phyloP scores from a whole-genome alignment of 2,329 filamentous ascomycete genomes.

The Xylariaceae sp. region DNA sequence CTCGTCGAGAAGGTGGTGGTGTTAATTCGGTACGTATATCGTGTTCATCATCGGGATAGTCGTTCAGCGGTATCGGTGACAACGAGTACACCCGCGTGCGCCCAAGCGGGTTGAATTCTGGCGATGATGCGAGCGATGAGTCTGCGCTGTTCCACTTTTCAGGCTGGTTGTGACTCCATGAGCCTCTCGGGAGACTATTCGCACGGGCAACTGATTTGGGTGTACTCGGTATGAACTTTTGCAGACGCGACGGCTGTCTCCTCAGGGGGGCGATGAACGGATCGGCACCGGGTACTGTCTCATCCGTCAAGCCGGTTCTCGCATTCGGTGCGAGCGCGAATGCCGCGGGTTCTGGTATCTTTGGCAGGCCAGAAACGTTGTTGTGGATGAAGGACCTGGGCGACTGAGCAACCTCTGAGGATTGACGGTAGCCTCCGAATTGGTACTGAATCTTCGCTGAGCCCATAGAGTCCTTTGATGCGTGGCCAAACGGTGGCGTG shows the following conservation, averaged over 20 bases:
- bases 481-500: slow-evolving; percentile 27
- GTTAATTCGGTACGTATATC: slow-evolving; percentile 44
- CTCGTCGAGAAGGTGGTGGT: slow-evolving; percentile 43
- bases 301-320: slow-evolving; percentile 57
- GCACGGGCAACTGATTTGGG: slow-evolving; percentile 22
- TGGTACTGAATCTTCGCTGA: slow-evolving; percentile 48
- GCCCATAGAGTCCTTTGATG: slow-evolving; percentile 35
- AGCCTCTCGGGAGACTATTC: slow-evolving; percentile 38
- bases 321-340: slow-evolving; percentile 57
- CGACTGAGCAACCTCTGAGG: slow-evolving; percentile 30
- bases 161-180: slow-evolving; percentile 43
- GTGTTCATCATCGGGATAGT: slow-evolving; percentile 40
- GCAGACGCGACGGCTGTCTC: slow-evolving; percentile 49
- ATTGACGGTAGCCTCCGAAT: slow-evolving; percentile 30
- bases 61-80: slow-evolving; percentile 39
- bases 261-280: slow-evolving; percentile 52
- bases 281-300: slow-evolving; percentile 54
- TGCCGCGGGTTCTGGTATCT: slow-evolving; percentile 44
- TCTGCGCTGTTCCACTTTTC: slow-evolving; percentile 37
- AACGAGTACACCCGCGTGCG: slow-evolving; percentile 42
- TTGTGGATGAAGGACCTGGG: slow-evolving; percentile 33
- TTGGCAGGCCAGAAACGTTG: slow-evolving; percentile 41
- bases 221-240: slow-evolving; percentile 41
- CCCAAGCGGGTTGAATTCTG: slow-evolving; percentile 6
- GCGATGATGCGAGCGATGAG: slow-evolving; percentile 34